Conservation (phyloP, 805 yeast species). For the Saturnispora sanitii region DNA sequence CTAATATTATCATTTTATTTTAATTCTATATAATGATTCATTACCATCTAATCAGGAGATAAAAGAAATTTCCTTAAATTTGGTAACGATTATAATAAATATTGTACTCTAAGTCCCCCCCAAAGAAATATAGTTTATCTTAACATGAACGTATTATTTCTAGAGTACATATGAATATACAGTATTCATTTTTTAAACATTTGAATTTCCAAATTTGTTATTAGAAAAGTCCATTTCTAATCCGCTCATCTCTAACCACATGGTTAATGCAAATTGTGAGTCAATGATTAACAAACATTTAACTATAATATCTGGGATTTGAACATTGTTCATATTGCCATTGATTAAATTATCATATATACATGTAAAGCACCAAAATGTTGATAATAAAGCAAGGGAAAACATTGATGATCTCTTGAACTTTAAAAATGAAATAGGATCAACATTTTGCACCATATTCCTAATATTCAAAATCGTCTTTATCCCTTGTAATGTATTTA, state of each 20-base stretch:
- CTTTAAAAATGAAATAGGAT: background rate
- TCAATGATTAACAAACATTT: constrained; percentile 9
- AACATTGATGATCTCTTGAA: constrained; percentile 4
- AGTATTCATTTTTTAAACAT: background rate
- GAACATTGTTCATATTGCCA: background rate
- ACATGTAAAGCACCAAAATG: background rate
- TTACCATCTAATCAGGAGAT: no score
- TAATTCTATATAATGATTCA: constrained; percentile 13
- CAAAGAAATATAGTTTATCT: no score
- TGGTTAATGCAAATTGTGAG: constrained; percentile 6
- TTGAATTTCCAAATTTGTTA: background rate
- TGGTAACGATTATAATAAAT: no score
- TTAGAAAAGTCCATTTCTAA: constrained; percentile 4
- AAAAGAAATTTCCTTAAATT: no score
- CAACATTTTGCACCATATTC: background rate
- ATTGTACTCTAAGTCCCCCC: no score
- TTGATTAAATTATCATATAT: constrained; percentile 4
- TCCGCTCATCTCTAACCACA: constrained; percentile 9
- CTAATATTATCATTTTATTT: constrained; percentile 15
- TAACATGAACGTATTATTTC: no score
- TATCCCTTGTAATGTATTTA: constrained; percentile 15
- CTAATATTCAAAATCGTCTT: constrained; percentile 10
- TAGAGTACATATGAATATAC: no score
- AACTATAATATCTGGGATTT: background rate
- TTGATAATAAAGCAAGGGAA: background rate